Evolutionary conservation across 176 grass and related monocot genomes (phyloP).

Genomic region (Microstegium vimineum): DNA sequence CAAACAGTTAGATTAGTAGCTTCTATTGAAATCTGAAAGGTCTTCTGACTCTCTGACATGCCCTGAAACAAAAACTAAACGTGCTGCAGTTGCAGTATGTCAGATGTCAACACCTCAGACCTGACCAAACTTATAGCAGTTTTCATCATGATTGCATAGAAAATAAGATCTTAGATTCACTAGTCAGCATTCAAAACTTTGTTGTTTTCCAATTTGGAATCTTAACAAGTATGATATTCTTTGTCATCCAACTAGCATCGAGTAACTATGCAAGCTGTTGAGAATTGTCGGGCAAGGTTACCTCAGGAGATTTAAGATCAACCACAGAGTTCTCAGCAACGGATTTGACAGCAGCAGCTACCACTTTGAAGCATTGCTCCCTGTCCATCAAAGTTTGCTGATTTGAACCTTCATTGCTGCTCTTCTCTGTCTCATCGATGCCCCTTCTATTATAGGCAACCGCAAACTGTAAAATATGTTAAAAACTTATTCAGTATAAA

Average conservation of each 20-base stretch:
- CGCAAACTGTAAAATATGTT: slow-evolving; percentile 64
- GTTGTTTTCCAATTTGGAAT: slow-evolving; percentile 4
- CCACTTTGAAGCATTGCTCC: slow-evolving; percentile 76
- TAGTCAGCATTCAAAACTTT: slow-evolving; percentile 29
- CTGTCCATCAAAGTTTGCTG: slow-evolving; percentile 69
- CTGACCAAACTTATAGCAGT: slow-evolving; percentile 17
- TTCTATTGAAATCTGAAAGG: background rate
- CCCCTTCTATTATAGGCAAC: slow-evolving; percentile 95
- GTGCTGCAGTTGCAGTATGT: slow-evolving; percentile 19
- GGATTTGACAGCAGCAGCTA: slow-evolving; percentile 67
- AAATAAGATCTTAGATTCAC: slow-evolving; percentile 19
- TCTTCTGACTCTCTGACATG: slow-evolving; percentile 17
- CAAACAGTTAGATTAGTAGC: background rate
- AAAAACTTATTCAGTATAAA: slow-evolving; percentile 17
- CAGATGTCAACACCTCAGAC: slow-evolving; percentile 38
- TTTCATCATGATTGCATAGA: slow-evolving; percentile 37
- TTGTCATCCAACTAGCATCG: background rate
- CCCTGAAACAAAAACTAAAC: slow-evolving; percentile 11
- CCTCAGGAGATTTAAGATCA: slow-evolving; percentile 93
- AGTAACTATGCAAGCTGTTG: background rate
- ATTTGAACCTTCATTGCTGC: slow-evolving; percentile 18
- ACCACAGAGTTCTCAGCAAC: slow-evolving; percentile 57
- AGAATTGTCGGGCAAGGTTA: slow-evolving; percentile 29
- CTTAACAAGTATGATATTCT: slow-evolving; percentile 4
- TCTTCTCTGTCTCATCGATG: slow-evolving; percentile 65